Base-by-base conservation (phyloP, 1,139 yeast species). In the Yamadazyma conglobata region DNA sequence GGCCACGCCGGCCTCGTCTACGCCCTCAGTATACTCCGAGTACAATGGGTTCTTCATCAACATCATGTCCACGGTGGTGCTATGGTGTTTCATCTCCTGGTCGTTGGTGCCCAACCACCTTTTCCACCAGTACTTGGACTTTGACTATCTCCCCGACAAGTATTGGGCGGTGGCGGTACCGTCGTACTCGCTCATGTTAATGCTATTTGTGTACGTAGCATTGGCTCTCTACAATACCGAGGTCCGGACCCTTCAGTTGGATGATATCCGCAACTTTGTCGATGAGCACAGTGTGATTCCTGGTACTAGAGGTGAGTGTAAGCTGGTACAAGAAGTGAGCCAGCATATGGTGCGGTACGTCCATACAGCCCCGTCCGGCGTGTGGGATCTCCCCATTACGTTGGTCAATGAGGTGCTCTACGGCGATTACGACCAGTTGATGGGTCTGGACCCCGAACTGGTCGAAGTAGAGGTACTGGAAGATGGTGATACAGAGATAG, bases 131-230 rank as follows among this genome's bases (percentile, higher is more conserved):
- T 46, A 50, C 35, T 39, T 82, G 13, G 76, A 80, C 2, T 73
- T 87, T 10, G 71, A 76, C 44, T 87, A 85, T 54, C 83, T 79
- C 44, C 95, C 95, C 0, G 82, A 87, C 19, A 65, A 87, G 43
- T 86, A 91, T 80, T 87, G 96, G 96, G 80, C 91, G 2, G 50
- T 81, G 30, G 85, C 88, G 0, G 54, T 84, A 1, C 95, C 95
- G 1, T 64, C 82, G 4, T 81, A 74, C 46, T 65, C 80, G 6
- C 60, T 89, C 23, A 76, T 86, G 67, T 54, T 70, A 10, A 77
- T 89, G 85, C 58, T 79, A 7, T 87, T 77, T 48, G 71, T 72
- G 0, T 89, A 88, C 52, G 62, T 84, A 4, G 85, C 79, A 3
- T 56, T 88, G 33, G 79, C 80, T 0, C 56, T 78, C 26, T 86